A percentile compares a stretch with the other conserved stretches of the same genome.
Evolutionary conservation across 805 yeast species (phyloP).

Genomic region (Saccharomycopsis sp.): DNA sequence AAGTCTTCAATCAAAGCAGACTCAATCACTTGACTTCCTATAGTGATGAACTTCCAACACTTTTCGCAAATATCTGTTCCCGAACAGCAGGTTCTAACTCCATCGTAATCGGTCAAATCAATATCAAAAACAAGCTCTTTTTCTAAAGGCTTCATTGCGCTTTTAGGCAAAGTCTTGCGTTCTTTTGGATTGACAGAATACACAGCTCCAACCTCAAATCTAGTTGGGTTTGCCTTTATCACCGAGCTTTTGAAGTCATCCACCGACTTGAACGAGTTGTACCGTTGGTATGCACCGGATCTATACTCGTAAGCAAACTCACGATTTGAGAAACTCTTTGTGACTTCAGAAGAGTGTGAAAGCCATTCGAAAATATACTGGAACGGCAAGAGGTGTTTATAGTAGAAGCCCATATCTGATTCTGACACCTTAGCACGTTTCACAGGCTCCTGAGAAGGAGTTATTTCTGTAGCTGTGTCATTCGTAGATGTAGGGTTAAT

Average conservation of each 20-base stretch:
- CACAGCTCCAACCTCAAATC: constrained; percentile 94
- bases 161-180: constrained; percentile 67
- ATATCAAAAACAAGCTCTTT: constrained; percentile 95
- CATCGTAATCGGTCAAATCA: constrained; percentile 96
- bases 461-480: too few relatives aligned
- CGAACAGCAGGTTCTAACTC: constrained; percentile 85
- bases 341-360: constrained; percentile 69
- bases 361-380: constrained; percentile 80
- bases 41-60: constrained; percentile 89
- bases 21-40: constrained; percentile 74
- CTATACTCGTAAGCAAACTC: constrained; percentile 90
- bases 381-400: constrained; percentile 69
- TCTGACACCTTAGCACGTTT: constrained; percentile 32
- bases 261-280: constrained; percentile 60
- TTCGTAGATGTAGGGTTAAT: not conserved
- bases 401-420: constrained; percentile 68
- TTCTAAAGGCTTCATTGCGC: constrained; percentile 68
- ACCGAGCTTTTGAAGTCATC: constrained; percentile 79
- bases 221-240: constrained; percentile 66
- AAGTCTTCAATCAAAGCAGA: constrained; percentile 75
- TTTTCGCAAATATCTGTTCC: constrained; percentile 78
- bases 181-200: constrained; percentile 85
- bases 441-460: too few relatives aligned
- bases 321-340: constrained; percentile 70
- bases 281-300: constrained; percentile 85